Conservation (phyloP, 139 green algal species). For the Protoeuglena noctilucae region DNA sequence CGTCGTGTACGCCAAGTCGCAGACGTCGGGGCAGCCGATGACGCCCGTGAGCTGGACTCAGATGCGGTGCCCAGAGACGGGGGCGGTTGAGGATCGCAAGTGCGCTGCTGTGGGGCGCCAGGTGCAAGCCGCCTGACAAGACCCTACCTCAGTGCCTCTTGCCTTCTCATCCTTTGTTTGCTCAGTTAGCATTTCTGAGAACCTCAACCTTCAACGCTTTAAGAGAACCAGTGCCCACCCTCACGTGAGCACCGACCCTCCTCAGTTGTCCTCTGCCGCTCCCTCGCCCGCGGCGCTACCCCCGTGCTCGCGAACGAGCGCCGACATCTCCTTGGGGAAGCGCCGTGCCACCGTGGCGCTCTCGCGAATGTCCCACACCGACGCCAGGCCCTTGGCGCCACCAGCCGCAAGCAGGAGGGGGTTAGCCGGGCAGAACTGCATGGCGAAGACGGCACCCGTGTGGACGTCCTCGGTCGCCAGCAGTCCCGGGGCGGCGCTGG, state of each 20-base stretch:
- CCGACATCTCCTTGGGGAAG: no score
- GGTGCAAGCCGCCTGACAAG: no score
- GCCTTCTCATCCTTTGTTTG: no score
- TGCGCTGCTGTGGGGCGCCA: no score
- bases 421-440: slow-evolving; percentile 39
- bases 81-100: slow-evolving; percentile 53
- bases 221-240: no score
- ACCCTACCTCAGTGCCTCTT: no score
- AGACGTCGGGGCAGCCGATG: slow-evolving; percentile 40
- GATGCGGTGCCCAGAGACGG: slow-evolving; percentile 66
- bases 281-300: no score
- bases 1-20: slow-evolving; percentile 69
- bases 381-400: slow-evolving; percentile 59
- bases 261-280: no score
- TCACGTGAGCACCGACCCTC: no score
- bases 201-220: no score
- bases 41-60: slow-evolving; percentile 52
- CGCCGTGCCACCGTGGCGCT: slow-evolving; percentile 21
- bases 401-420: slow-evolving; percentile 56
- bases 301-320: no score
- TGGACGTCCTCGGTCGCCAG: slow-evolving; percentile 24
- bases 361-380: slow-evolving; percentile 59
- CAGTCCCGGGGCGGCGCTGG: slow-evolving; percentile 27
- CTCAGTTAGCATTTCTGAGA: no score
- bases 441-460: slow-evolving; percentile 55